A percentile compares a stretch with the other conserved stretches of the same genome.
Conservation (phyloP, 2,329 filamentous ascomycete species). For the Penicillium sp. region DNA sequence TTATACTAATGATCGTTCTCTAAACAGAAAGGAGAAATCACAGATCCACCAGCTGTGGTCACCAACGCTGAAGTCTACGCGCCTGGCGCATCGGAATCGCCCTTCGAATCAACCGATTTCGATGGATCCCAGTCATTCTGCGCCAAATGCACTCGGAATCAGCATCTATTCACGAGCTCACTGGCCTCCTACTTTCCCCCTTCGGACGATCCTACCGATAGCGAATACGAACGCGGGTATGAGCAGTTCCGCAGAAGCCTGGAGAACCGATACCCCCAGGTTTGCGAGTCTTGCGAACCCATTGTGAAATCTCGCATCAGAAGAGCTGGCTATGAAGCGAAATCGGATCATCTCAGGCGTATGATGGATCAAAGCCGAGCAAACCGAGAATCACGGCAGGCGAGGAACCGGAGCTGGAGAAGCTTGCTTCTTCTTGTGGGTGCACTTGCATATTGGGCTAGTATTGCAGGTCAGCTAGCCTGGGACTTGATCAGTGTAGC, state of each 20-base stretch:
- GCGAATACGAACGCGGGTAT: slow-evolving; percentile 65
- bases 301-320: slow-evolving; percentile 69
- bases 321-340: slow-evolving; percentile 74
- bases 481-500: slow-evolving; percentile 45
- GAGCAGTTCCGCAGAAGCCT: slow-evolving; percentile 69
- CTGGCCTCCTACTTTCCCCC: slow-evolving; percentile 77
- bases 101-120: slow-evolving; percentile 32
- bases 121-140: slow-evolving; percentile 60
- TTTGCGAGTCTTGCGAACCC: slow-evolving; percentile 78
- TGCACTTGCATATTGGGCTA: slow-evolving; percentile 45
- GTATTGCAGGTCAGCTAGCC: slow-evolving; percentile 44
- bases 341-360: slow-evolving; percentile 74
- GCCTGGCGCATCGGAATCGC: slow-evolving; percentile 50
- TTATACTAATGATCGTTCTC: slow-evolving; percentile 18
- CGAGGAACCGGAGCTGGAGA: slow-evolving; percentile 44
- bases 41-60: slow-evolving; percentile 72
- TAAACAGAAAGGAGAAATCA: slow-evolving; percentile 76
- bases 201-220: slow-evolving; percentile 65
- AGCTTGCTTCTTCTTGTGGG: slow-evolving; percentile 45
- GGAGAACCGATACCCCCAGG: slow-evolving; percentile 82
- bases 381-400: slow-evolving; percentile 33
- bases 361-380: slow-evolving; percentile 66
- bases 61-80: slow-evolving; percentile 44
- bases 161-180: slow-evolving; percentile 72
- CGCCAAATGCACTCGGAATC: slow-evolving; percentile 80